phyloP scores from a whole-genome alignment of 192 early-diverging fungal species.

The Coemansia sp. region DNA sequence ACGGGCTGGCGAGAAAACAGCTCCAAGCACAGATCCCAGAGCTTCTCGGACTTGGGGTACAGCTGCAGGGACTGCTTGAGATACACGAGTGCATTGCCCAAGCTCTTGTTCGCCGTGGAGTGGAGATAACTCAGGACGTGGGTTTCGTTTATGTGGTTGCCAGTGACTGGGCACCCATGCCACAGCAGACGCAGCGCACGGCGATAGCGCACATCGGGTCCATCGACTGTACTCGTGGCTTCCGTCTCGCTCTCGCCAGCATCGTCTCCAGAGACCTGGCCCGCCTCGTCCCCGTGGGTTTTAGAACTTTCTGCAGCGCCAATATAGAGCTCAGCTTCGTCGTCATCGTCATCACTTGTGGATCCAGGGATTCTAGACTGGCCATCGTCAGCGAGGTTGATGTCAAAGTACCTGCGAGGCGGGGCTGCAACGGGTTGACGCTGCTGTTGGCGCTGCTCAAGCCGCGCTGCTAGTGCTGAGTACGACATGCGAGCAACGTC shows the following conservation, averaged over 20 bases:
- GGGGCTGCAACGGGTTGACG: neutral
- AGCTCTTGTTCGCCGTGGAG: constrained; percentile 8
- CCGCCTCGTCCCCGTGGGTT: neutral
- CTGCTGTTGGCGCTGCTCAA: neutral
- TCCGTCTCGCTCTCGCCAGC: neutral
- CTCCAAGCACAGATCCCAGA: constrained; percentile 47
- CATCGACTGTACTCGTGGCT: neutral
- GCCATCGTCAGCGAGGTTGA: neutral
- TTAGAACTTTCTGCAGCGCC: neutral
- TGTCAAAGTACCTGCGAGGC: constrained; percentile 18
- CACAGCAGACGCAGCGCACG: constrained; percentile 15
- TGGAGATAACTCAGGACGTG: constrained; percentile 6
- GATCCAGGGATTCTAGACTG: neutral
- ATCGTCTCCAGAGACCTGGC: neutral
- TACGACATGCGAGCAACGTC: constrained; percentile 12
- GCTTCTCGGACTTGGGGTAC: constrained; percentile 29
- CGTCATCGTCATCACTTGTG: neutral
- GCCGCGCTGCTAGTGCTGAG: neutral
- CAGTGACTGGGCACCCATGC: constrained; percentile 3
- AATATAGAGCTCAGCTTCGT: neutral
- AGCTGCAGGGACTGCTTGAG: constrained; percentile 22
- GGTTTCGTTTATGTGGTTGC: neutral
- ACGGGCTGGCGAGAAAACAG: constrained; percentile 31
- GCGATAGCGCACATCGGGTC: constrained; percentile 7
- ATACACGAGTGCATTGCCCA: constrained; percentile 19